Conservation (phyloP, 352 stramenopile genomes). For the Peronosclerospora sorghi region DNA sequence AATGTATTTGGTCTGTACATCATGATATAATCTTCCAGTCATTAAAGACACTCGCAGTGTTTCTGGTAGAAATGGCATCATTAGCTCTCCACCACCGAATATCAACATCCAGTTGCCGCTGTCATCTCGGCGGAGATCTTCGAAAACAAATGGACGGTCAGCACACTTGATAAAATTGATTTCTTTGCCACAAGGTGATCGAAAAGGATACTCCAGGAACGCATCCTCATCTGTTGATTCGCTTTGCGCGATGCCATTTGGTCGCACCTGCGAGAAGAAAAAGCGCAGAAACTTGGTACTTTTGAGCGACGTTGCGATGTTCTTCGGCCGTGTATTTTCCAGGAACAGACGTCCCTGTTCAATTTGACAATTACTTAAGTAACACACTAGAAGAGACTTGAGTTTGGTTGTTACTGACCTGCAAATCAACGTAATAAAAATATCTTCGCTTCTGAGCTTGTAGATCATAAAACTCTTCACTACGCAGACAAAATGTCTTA, state of each 20-base stretch:
- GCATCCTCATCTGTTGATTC: constrained; percentile 16
- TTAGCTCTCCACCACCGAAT: constrained; percentile 47
- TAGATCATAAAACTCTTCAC: constrained; percentile 62
- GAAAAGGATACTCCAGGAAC: constrained; percentile 61
- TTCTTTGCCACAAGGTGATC: constrained; percentile 68
- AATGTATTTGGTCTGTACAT: constrained; percentile 41
- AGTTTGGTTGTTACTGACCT: constrained; percentile 19
- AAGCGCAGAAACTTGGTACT: constrained; percentile 74
- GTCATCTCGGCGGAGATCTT: constrained; percentile 32
- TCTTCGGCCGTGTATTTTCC: constrained; percentile 73
- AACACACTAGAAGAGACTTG: background rate
- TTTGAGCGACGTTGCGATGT: constrained; percentile 77
- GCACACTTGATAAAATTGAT: constrained; percentile 85
- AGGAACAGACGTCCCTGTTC: constrained; percentile 56
- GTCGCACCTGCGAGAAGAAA: constrained; percentile 63
- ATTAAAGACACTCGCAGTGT: constrained; percentile 49
- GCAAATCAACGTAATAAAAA: constrained; percentile 80
- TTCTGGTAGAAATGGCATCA: constrained; percentile 40
- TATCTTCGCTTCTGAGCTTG: constrained; percentile 52
- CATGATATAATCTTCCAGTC: constrained; percentile 65
- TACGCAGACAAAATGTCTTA: constrained; percentile 13
- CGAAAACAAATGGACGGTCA: constrained; percentile 65
- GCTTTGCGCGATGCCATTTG: constrained; percentile 15
- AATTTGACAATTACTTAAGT: background rate
- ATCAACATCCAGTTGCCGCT: constrained; percentile 28